Evolutionary conservation across 2,329 filamentous ascomycete species (phyloP).

Genomic region (Diaporthe batatas): DNA sequence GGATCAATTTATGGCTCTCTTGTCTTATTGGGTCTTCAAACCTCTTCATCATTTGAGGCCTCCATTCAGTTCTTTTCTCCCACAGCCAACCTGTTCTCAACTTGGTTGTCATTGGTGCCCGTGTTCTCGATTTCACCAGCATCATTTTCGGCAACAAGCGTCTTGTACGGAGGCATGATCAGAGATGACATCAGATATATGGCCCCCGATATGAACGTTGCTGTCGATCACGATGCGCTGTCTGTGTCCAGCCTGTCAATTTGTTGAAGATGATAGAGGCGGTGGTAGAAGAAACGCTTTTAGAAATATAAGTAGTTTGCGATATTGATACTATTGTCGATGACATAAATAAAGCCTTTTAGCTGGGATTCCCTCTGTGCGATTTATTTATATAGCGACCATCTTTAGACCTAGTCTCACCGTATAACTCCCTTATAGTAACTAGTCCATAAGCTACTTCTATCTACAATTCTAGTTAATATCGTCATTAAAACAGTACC

Average conservation of each 20-base stretch:
- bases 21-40: not conserved
- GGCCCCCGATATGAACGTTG: slow-evolving; percentile 23
- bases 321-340: slow-evolving; percentile 26
- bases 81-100: not conserved
- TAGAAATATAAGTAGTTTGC: slow-evolving; percentile 33
- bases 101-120: no score
- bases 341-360: slow-evolving; percentile 34
- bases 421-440: no score
- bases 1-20: not conserved
- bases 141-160: not conserved
- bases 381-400: no score
- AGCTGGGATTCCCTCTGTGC: no score
- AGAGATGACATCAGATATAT: slow-evolving; percentile 25
- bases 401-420: no score
- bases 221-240: slow-evolving; percentile 35
- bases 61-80: not conserved
- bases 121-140: not conserved
- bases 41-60: no score
- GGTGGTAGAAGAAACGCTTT: not conserved
- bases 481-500: no score
- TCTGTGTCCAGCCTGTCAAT: slow-evolving; percentile 20
- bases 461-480: no score
- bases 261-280: not conserved
- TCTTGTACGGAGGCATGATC: slow-evolving; percentile 15
- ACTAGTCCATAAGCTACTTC: no score